Evolutionary conservation across 2,329 filamentous ascomycete genomes (phyloP), one percentile per base, ranked within the genome.

Genomic region (Beauveria pseudobassiana): DNA sequence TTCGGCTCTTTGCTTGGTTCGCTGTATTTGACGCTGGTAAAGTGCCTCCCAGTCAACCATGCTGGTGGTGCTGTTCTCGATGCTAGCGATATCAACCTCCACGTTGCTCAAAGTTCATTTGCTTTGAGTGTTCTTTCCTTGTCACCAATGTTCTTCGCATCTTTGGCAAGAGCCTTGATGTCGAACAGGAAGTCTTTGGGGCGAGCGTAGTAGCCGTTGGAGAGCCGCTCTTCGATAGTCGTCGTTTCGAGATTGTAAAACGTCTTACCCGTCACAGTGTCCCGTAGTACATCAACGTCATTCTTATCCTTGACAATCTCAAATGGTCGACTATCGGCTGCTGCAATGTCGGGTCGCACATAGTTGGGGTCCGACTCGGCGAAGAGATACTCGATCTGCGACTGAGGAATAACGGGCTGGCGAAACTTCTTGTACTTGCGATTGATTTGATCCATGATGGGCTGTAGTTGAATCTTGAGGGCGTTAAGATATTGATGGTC

Each of bases 391-490:
- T 86, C 81, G 63, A 96, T 91, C 65, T 87, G 83, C 12, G 76
- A 74, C 57, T 90, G 87, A 2, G 90, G 85, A 64, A 99, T 88
- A 48, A 91, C 85, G 1, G 91, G 88, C 61, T 87, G 86, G 64
- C 92, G 84, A 76, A 98, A 98, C 67, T 91, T 91, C 71, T 88
- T 90, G 76, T 96, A 96, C 71, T 89, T 92, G 64, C 82, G 81
- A 73, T 96, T 95, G 71, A 99, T 91, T 75, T 97, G 91, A 67
- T 99, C 93, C 92, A 99, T 97, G 67, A 98, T 91, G 2, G 91
- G 91, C 73, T 97, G 93, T 60, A 99, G 86, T 59, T 88, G 81
- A 45, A 96, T 87, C 77, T 98, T 99, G 66, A 99, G 79, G 63
- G 88, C 79, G 72, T 98, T 97, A 59, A 98, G 81, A 12, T 88